Percentiles rank a stretch among this genome's conserved stretches.
phyloP scores from a whole-genome alignment of 2,329 filamentous ascomycete species.

The Botryosphaeria dothidea region DNA sequence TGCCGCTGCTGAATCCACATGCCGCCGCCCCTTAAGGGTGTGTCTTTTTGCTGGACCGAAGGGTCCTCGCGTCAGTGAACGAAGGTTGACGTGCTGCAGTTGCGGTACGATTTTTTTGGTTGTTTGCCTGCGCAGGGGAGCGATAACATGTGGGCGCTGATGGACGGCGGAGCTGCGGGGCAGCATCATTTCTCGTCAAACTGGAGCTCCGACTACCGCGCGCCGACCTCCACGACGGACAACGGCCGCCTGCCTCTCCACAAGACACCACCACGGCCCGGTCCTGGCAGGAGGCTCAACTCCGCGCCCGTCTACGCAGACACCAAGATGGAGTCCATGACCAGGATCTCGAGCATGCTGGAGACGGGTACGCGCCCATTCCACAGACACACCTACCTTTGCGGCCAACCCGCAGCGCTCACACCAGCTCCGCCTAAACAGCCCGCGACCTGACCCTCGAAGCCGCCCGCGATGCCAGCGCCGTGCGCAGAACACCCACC shows the following conservation, averaged over 20 bases:
- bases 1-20: not conserved
- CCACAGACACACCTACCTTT: not conserved
- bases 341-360: constrained; percentile 88
- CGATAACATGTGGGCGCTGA: not conserved
- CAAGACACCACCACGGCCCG: constrained; percentile 5
- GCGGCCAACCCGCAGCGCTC: not conserved
- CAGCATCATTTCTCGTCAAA: constrained; percentile 3
- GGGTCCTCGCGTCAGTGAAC: not conserved
- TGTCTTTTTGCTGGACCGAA: not conserved
- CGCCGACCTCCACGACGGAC: not conserved
- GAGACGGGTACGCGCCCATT: constrained; percentile 74
- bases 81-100: not conserved
- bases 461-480: constrained; percentile 84
- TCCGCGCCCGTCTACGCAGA: not conserved
- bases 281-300: not conserved
- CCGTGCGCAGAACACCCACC: constrained; percentile 54
- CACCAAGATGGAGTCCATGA: constrained; percentile 84
- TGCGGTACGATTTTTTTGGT: not conserved
- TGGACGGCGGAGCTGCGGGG: constrained; percentile 4
- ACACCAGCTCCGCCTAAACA: constrained; percentile 51
- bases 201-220: constrained; percentile 15
- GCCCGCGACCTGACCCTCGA: constrained; percentile 97
- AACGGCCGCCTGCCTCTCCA: constrained; percentile 7
- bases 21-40: not conserved
- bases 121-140: not conserved